These are phyloP conservation scores for Cladophialophora yegresii DNA, from an alignment of 2,329 filamentous ascomycete species.

Conservation along the genomic window DNA sequence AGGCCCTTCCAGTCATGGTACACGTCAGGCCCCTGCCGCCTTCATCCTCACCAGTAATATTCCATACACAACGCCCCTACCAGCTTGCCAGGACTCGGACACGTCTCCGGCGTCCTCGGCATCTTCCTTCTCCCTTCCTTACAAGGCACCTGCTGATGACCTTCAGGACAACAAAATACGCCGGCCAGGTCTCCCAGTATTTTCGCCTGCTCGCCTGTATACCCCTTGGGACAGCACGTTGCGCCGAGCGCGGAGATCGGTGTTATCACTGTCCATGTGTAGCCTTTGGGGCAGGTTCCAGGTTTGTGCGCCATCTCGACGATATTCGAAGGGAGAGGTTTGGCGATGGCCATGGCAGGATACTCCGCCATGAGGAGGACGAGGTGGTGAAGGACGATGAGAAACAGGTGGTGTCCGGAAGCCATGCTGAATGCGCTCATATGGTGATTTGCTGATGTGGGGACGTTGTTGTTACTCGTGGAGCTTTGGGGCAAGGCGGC, in stretches of 20 bases:
- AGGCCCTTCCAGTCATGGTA: no score
- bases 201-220: constrained; percentile 5
- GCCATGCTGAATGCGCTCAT: background rate
- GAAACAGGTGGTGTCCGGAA: background rate
- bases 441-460: background rate
- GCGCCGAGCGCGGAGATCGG: constrained; percentile 11
- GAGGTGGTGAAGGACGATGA: background rate
- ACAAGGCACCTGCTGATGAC: constrained; percentile 3
- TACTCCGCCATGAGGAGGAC: background rate
- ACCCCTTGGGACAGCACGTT: constrained; percentile 17
- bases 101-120: constrained; percentile 11
- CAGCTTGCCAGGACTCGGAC: constrained; percentile 5
- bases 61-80: constrained; percentile 1
- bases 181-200: constrained; percentile 12
- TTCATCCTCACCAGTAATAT: constrained; percentile 5
- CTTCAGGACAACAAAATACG: constrained; percentile 17
- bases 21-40: background rate
- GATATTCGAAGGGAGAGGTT: background rate
- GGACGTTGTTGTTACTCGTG: background rate
- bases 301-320: background rate
- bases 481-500: no score
- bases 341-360: background rate
- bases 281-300: constrained; percentile 9
- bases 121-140: background rate
- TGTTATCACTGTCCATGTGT: constrained; percentile 11